These are phyloP conservation scores for Debaryomyces psychrophilus DNA, from an alignment of 1,139 yeast genomes.

Conservation along the genomic window DNA sequence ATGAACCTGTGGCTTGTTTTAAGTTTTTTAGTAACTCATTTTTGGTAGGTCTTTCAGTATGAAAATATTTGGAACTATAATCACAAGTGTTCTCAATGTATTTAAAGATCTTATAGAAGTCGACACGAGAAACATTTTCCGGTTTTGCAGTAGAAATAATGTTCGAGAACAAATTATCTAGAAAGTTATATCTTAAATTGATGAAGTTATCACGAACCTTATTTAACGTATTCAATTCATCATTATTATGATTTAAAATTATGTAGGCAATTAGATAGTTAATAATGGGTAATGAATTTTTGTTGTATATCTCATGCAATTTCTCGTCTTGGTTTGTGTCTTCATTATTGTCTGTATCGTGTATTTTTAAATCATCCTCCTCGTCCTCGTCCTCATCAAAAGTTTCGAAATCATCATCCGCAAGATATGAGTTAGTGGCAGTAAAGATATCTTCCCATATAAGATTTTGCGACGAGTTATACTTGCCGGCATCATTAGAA, in stretches of 20 bases:
- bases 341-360: constrained; percentile 9
- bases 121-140: constrained; percentile 17
- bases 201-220: constrained; percentile 28
- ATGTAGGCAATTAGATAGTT: constrained; percentile 39
- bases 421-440: constrained; percentile 9
- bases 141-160: constrained; percentile 8
- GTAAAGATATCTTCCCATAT: constrained; percentile 13
- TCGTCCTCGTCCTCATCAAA: constrained; percentile 21
- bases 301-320: constrained; percentile 20
- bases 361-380: constrained; percentile 5
- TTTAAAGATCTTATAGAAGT: constrained; percentile 33
- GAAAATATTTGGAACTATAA: constrained; percentile 31
- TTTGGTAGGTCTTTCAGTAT: constrained; percentile 13
- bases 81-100: constrained; percentile 41
- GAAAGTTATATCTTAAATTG: constrained; percentile 27
- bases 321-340: constrained; percentile 1
- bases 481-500: constrained; percentile 18
- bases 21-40: constrained; percentile 27
- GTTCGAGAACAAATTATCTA: constrained; percentile 20
- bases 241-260: constrained; percentile 27
- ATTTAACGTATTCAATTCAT: constrained; percentile 23
- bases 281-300: constrained; percentile 33
- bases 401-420: constrained; percentile 23
- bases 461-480: constrained; percentile 21
- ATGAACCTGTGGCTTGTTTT: constrained; percentile 23